phyloP scores from a whole-genome alignment of 345 rosid species.

The Chamaenerion angustifolium region DNA sequence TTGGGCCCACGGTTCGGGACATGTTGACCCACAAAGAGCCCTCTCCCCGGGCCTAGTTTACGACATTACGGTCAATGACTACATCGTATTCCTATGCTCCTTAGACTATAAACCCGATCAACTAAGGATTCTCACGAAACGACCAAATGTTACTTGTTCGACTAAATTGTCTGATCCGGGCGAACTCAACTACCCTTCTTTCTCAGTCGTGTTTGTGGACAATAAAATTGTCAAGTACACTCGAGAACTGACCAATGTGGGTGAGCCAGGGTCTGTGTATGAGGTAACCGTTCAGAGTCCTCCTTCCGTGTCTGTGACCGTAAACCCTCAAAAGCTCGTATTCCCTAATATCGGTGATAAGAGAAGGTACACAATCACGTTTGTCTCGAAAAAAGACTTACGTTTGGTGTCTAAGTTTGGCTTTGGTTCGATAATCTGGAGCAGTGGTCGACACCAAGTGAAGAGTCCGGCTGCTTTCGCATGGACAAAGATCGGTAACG shows the following conservation, averaged over 20 bases:
- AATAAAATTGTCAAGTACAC: conserved; percentile 56
- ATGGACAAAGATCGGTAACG: conserved; percentile 28
- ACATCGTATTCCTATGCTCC: conserved; percentile 60
- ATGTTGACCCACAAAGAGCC: conserved; percentile 68
- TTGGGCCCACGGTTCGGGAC: conserved; percentile 74
- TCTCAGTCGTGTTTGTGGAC: conserved; percentile 54
- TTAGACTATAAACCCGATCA: conserved; percentile 42
- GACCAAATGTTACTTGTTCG: conserved; percentile 42
- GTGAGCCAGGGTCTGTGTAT: conserved; percentile 45
- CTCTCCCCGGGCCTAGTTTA: conserved; percentile 72
- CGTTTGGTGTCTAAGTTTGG: conserved; percentile 20
- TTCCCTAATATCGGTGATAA: conserved; percentile 53
- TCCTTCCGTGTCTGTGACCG: conserved; percentile 27
- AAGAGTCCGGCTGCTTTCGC: conserved; percentile 64
- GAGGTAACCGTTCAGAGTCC: conserved; percentile 31
- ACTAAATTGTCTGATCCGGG: conserved; percentile 56
- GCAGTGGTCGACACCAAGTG: conserved; percentile 41
- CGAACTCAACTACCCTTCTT: conserved; percentile 73
- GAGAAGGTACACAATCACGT: conserved; percentile 60
- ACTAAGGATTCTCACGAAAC: conserved; percentile 43
- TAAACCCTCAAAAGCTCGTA: conserved; percentile 40
- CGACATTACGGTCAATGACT: conserved; percentile 57
- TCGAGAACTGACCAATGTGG: conserved; percentile 67
- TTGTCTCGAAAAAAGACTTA: conserved; percentile 38
- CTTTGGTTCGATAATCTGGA: conserved; percentile 68